Conservation (phyloP, 2,329 filamentous ascomycete species). For the Neonectria hederae region DNA sequence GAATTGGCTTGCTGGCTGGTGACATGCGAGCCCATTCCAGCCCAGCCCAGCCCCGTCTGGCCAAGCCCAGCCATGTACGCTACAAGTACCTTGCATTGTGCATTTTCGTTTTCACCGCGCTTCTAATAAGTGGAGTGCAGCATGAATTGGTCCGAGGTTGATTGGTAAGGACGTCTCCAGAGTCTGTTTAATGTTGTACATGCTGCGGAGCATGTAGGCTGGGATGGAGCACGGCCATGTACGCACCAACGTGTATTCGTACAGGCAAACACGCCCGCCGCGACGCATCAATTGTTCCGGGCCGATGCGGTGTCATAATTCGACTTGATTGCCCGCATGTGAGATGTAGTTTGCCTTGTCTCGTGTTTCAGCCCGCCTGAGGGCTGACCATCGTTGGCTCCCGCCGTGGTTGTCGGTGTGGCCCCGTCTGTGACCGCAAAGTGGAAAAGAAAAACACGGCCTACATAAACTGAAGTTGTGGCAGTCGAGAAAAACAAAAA, state of each 20-base stretch:
- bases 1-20: not conserved
- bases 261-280: not conserved
- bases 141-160: not conserved
- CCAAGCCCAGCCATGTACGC: not conserved
- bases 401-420: not conserved
- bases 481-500: not conserved
- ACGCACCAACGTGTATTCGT: not conserved
- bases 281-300: not conserved
- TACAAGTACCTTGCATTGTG: not conserved
- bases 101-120: constrained; percentile 11
- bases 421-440: not conserved
- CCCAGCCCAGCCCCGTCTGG: not conserved
- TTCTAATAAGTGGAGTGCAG: not conserved
- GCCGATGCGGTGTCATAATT: not conserved
- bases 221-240: not conserved
- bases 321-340: not conserved
- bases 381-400: not conserved
- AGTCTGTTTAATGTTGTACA: not conserved
- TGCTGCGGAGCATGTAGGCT: not conserved
- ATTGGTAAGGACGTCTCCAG: not conserved
- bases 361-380: not conserved
- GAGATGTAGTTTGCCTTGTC: not conserved
- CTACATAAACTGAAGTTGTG: not conserved
- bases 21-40: not conserved
- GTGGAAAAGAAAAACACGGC: not conserved